Evolutionary conservation across 495 filamentous ascomycete genomes (phyloP), one percentile per base, ranked within the genome.

Genomic region (Penicillium lividum): DNA sequence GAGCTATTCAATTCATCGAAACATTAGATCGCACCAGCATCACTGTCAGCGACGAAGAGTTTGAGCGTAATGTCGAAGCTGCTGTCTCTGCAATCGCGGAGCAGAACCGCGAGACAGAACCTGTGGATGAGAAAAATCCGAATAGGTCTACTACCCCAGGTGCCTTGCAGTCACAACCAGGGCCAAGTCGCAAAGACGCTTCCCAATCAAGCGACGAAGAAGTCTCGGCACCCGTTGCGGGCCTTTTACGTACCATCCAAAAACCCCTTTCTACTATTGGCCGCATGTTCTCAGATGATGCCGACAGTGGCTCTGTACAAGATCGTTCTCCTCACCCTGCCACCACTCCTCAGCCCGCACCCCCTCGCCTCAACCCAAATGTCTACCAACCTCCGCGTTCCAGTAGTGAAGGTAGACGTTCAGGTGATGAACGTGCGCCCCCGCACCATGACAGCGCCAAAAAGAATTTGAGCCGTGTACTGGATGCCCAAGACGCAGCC

Each of bases 81-180:
- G 92, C 94, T 8, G 94, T 98, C 11, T 96, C 91, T n/a, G 90
- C 89, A 15, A 97, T 98, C 59, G 93, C 94, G 2, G 92, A 98
- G 72, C 87, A 89, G 63, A 90, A 94, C 61, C 82, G 84, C 44
- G 80, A 83, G 62, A 70, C 76, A 0, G 73, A 81, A 61, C 62
- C 71, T 8, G 33, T 69, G 22, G 87, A 92, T 62, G 90, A 92
- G 69, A 83, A 85, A 13, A 56, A 79, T n/a, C 40, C 58, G 0
- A 33, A 27, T 27, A 57, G 53, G 42, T 56, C 65, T 30, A 49
- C 55, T 15, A 49, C 47, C 27, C 29, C 54, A 29, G 15, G 51
- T 18, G 46, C 18, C 53, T 49, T 59, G 18, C 85, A 84, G 59
- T 73, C 78, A 15, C 76, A 74, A n/a, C 60, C 72, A 10, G 75